Conservation (phyloP, 345 rosid genomes). For the Salix exigua region DNA sequence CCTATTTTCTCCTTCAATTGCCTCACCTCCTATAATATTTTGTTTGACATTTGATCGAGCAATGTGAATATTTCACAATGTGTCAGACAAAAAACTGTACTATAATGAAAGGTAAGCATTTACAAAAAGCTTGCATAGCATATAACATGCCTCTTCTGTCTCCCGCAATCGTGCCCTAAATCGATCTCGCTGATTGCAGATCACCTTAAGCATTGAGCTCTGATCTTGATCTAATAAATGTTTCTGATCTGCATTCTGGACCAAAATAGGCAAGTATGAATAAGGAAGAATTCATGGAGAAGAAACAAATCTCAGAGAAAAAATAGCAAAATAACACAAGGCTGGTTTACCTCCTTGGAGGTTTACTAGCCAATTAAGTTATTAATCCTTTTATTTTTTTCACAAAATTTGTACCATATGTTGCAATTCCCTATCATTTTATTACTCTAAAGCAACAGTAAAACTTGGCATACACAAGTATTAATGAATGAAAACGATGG, state of each 20-base stretch:
- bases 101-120: neutral
- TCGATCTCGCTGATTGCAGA: constrained; percentile 90
- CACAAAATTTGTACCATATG: neutral
- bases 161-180: constrained; percentile 79
- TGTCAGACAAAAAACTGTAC: constrained; percentile 7
- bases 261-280: constrained; percentile 13
- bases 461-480: neutral
- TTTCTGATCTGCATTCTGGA: constrained; percentile 63
- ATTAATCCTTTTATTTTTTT: too few species aligned
- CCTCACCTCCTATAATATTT: constrained; percentile 65
- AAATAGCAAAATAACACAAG: neutral
- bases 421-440: neutral
- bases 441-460: neutral
- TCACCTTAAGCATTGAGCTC: constrained; percentile 96
- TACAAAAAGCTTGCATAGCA: neutral
- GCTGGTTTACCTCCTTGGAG: neutral
- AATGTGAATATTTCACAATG: neutral
- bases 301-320: constrained; percentile 3
- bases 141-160: constrained; percentile 74
- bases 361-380: neutral
- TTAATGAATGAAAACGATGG: neutral
- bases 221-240: constrained; percentile 86
- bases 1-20: constrained; percentile 86
- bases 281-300: neutral
- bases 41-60: neutral